Base-by-base conservation (phyloP, 1,284 basidiomycete genomes). In the Kalmanozyma brasiliensis region DNA sequence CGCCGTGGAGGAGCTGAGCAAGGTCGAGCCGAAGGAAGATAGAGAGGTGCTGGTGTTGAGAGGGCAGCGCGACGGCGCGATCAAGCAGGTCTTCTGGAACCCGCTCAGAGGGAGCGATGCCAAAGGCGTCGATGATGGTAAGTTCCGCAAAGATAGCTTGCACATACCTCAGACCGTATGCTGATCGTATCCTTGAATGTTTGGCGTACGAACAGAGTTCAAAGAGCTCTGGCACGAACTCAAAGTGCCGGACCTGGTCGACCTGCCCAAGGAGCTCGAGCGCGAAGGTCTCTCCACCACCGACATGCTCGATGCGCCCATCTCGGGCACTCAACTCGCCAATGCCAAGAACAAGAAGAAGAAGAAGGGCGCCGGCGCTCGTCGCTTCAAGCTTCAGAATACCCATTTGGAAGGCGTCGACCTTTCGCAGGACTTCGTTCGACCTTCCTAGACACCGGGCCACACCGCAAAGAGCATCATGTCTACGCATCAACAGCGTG, bases 11-110 rank as follows among this genome's bases (percentile, higher is more conserved):
- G 75, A 79, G 44, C 49, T 77, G 19, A 49, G 48, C n/a, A 75
- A 73, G 34, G 66, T 62, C 3, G 49, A 76, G 42, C 79, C 79
- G 0, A 53, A 92, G 79, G 88, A 90, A 77, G 91, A 93, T 71
- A 91, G 93, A 0, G 89, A 94, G 61, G 91, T 94, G 0, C 85
- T 93, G 44, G 91, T 93, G 10, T 92, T 91, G 24, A 85, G 92
- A 29, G 92, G 92, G 0, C 85, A 87, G 49, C 92, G 91, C 72
- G 92, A 93, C 70, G 91, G 90, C 0, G 89, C 66, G 20, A 74
- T 79, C 56, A 77, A 77, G 63, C 91, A 91, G 87, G 93, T 94
- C 0, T 94, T 93, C 77, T 93, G 90, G 89, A 94, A 95, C 76
- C 92, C 93, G 79, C 86, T 94, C 41, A 90, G 90, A 71, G 87